Conservation (phyloP, 163 green algal species). For the Scenedesmus sp. region DNA sequence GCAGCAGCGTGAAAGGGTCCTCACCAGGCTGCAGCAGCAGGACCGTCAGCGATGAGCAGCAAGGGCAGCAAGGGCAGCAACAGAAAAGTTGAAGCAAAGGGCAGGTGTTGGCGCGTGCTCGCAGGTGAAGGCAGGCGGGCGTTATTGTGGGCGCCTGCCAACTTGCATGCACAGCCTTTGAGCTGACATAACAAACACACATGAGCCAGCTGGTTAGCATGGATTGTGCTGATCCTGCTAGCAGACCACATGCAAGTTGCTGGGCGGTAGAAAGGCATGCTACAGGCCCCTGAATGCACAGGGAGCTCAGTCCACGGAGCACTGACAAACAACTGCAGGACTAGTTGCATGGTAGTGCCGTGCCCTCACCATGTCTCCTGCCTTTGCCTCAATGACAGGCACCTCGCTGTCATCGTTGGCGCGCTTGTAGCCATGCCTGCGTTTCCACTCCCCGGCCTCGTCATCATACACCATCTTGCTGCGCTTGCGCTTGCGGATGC, state of each 20-base stretch:
- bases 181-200: no score
- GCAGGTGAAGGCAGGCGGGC: no score
- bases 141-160: no score
- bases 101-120: no score
- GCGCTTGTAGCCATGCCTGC: conserved; percentile 78
- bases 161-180: no score
- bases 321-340: not conserved
- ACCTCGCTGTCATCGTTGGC: conserved; percentile 87
- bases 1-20: conserved; percentile 89
- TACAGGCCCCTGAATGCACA: no score
- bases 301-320: no score
- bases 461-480: conserved; percentile 95
- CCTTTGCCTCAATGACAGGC: conserved; percentile 90
- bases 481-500: conserved; percentile 96
- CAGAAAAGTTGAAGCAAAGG: not conserved
- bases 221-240: no score
- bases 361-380: conserved; percentile 74
- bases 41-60: not conserved
- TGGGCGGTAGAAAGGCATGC: no score
- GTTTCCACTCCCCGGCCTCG: conserved; percentile 78
- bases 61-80: not conserved
- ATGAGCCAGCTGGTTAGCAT: not conserved
- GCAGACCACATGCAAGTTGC: no score
- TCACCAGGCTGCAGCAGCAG: conserved; percentile 76
- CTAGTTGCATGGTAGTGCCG: no score